Evolutionary conservation across 768 basidiomycete genomes (phyloP).

Genomic region (Tricholoma sp.): DNA sequence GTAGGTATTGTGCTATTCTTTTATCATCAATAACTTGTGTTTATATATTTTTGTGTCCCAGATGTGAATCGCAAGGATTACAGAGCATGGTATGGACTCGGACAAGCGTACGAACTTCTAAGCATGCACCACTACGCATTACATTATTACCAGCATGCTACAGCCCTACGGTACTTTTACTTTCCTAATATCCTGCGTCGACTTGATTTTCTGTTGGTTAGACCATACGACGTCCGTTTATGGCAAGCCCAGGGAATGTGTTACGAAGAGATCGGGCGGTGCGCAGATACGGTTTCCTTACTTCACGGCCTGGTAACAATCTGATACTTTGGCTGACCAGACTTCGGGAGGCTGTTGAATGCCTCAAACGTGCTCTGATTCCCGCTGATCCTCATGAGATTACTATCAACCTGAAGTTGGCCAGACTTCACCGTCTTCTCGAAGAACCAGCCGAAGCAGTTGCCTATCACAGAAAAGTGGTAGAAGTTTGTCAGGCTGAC

Average conservation of each 20-base stretch:
- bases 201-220: constrained; percentile 23
- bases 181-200: neutral
- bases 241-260: constrained; percentile 95
- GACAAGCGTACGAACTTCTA: constrained; percentile 94
- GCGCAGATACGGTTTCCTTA: constrained; percentile 15
- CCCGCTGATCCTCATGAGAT: constrained; percentile 76
- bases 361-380: constrained; percentile 84
- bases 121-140: constrained; percentile 97
- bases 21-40: neutral
- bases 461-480: constrained; percentile 76
- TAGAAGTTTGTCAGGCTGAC: constrained; percentile 64
- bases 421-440: constrained; percentile 61
- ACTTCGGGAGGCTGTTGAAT: constrained; percentile 83
- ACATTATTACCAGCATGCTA: constrained; percentile 95
- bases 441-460: constrained; percentile 66
- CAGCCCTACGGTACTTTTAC: constrained; percentile 66
- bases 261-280: constrained; percentile 90
- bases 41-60: constrained; percentile 23
- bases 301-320: neutral
- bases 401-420: constrained; percentile 66
- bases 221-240: constrained; percentile 92
- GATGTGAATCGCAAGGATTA: constrained; percentile 97
- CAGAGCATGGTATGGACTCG: constrained; percentile 97
- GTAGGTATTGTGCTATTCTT: constrained; percentile 58
- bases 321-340: constrained; percentile 33